These are phyloP conservation scores for Candida namnaoensis DNA, from an alignment of 805 yeast genomes.

Conservation along the genomic window DNA sequence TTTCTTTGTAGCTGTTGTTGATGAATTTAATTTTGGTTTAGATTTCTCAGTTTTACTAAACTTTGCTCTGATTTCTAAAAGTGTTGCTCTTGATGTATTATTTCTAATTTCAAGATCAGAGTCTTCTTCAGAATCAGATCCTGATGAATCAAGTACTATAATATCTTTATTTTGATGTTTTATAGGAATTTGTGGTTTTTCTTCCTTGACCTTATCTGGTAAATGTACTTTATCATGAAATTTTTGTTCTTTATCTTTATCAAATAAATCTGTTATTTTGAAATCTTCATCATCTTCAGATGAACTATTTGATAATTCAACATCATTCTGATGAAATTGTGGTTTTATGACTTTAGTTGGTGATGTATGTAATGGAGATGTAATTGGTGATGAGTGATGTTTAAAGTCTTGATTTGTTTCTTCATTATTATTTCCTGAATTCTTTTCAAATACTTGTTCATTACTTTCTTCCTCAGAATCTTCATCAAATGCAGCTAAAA, in stretches of 20 bases:
- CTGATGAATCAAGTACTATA: conserved; percentile 11
- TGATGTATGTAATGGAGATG: conserved; percentile 5
- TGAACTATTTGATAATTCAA: conserved; percentile 5
- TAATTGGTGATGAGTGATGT: conserved; percentile 3
- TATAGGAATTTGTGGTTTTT: background rate
- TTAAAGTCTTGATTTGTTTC: too few relatives aligned
- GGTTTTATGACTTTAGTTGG: too few relatives aligned
- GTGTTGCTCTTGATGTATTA: conserved; percentile 21
- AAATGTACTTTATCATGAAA: background rate
- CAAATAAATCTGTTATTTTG: conserved; percentile 3
- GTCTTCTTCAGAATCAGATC: conserved; percentile 13
- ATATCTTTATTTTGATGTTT: background rate
- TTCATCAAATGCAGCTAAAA: conserved; percentile 16
- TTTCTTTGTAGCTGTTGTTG: background rate
- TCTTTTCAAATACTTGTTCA: background rate
- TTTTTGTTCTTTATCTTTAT: background rate
- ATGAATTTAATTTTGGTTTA: background rate
- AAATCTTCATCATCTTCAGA: conserved; percentile 6
- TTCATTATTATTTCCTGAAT: too few relatives aligned
- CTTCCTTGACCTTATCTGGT: background rate
- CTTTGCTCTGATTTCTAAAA: conserved; percentile 25
- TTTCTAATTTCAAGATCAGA: conserved; percentile 11
- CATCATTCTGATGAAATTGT: background rate
- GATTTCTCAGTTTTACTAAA: conserved; percentile 17
- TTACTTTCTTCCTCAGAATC: conserved; percentile 1